phyloP scores from a whole-genome alignment of 2,329 filamentous ascomycete genomes.

The Aspergillus piperis region DNA sequence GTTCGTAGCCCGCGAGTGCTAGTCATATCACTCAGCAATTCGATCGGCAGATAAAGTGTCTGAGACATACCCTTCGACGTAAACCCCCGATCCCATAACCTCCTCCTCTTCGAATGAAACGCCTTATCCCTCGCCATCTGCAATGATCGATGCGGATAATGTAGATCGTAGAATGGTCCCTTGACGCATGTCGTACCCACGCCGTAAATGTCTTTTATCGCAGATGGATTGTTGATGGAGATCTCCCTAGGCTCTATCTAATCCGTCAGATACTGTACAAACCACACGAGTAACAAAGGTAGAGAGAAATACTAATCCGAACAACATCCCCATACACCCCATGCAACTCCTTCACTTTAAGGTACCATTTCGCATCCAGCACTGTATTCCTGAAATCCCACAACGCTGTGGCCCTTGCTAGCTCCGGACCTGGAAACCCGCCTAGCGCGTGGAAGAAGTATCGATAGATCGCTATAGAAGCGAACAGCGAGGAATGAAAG shows the following conservation, averaged over 20 bases:
- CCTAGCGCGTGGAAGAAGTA: slow-evolving; percentile 8
- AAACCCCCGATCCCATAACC: slow-evolving; percentile 16
- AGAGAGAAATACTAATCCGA: slow-evolving; percentile 11
- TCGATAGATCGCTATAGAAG: slow-evolving; percentile 12
- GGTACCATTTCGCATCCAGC: slow-evolving; percentile 9
- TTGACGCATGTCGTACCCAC: slow-evolving; percentile 11
- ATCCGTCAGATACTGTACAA: not conserved
- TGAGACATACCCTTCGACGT: slow-evolving; percentile 3
- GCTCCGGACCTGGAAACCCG: slow-evolving; percentile 1
- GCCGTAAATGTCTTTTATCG: slow-evolving; percentile 8
- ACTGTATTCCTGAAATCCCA: slow-evolving; percentile 3
- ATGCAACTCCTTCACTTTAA: slow-evolving; percentile 11
- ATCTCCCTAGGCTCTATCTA: slow-evolving; percentile 10
- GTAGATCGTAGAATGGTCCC: slow-evolving; percentile 13
- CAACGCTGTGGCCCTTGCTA: slow-evolving; percentile 3
- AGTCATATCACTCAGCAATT: not conserved
- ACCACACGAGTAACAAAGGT: not conserved
- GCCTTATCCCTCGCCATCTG: slow-evolving; percentile 15
- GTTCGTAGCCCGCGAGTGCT: slow-evolving; percentile 12
- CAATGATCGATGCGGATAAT: slow-evolving; percentile 12
- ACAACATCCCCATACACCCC: slow-evolving; percentile 9
- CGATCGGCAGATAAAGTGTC: not conserved
- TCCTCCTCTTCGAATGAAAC: slow-evolving; percentile 9
- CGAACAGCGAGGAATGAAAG: not conserved
- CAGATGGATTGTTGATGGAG: slow-evolving; percentile 11